A percentile compares a stretch with the other conserved stretches of the same genome.
These are phyloP conservation scores for Quercus tomentella DNA, from an alignment of 331 rosid species.

Conservation along the genomic window DNA sequence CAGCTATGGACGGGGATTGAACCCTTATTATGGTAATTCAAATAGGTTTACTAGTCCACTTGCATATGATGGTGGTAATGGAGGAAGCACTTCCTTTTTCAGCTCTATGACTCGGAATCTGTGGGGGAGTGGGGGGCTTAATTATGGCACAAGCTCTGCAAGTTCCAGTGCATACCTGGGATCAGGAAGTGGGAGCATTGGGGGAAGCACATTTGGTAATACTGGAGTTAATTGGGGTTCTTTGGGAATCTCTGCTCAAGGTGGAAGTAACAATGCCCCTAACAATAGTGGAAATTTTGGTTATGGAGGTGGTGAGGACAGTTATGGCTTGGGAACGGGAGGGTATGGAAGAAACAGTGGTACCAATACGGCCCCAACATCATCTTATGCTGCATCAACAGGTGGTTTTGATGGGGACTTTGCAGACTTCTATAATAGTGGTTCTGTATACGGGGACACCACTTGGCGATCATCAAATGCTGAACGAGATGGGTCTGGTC, in stretches of 20 bases:
- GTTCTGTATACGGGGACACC: conserved; percentile 67
- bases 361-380: conserved; percentile 43
- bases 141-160: conserved; percentile 55
- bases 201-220: conserved; percentile 52
- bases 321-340: conserved; percentile 55
- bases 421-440: conserved; percentile 47
- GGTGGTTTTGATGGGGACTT: conserved; percentile 71
- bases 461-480: conserved; percentile 75
- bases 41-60: conserved; percentile 60
- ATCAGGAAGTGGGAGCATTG: conserved; percentile 59
- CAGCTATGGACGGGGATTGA: conserved; percentile 71
- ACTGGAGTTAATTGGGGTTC: conserved; percentile 71
- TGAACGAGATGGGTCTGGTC: conserved; percentile 64
- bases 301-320: conserved; percentile 58
- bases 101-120: conserved; percentile 65
- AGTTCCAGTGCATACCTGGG: conserved; percentile 62
- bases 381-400: conserved; percentile 64
- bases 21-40: conserved; percentile 65
- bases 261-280: conserved; percentile 49
- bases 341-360: conserved; percentile 68
- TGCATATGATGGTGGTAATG: conserved; percentile 64
- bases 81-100: conserved; percentile 78
- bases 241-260: conserved; percentile 57
- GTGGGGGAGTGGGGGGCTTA: conserved; percentile 79
- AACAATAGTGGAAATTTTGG: conserved; percentile 57